A percentile compares a stretch with the other conserved stretches of the same genome.
Evolutionary conservation across 768 basidiomycete genomes (phyloP).

Genomic region (Russula foetens): DNA sequence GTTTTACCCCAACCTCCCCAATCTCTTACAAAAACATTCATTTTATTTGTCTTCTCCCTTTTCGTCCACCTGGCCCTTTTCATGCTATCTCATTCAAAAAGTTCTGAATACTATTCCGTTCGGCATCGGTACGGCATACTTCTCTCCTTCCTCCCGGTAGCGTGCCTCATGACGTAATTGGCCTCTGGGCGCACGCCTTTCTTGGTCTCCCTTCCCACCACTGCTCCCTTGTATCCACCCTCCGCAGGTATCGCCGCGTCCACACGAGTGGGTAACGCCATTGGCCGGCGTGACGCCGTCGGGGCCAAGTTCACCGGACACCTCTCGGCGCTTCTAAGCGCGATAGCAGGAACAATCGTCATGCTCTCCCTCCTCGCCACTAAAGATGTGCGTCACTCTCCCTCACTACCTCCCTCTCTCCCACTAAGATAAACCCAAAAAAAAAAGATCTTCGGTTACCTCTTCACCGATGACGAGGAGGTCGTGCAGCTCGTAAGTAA

Average conservation of each 20-base stretch:
- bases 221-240: not conserved
- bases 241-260: constrained; percentile 55
- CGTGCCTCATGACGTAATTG: not conserved
- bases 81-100: constrained; percentile 16
- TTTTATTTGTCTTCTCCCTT: not conserved
- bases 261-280: constrained; percentile 63
- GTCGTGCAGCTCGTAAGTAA: constrained; percentile 42
- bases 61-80: too few relatives aligned
- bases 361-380: constrained; percentile 51
- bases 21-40: not conserved
- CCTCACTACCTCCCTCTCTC: not conserved
- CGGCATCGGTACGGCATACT: constrained; percentile 42
- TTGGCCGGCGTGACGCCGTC: constrained; percentile 46
- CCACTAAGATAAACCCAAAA: not conserved
- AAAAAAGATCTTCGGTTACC: constrained; percentile 41
- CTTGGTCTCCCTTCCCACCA: too few relatives aligned
- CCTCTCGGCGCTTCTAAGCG: constrained; percentile 55
- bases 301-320: constrained; percentile 54
- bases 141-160: not conserved
- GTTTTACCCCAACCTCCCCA: not conserved
- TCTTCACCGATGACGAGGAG: constrained; percentile 57
- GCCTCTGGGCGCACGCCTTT: not conserved
- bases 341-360: constrained; percentile 47
- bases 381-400: constrained; percentile 40
- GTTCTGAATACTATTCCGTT: constrained; percentile 72